Base-by-base conservation (phyloP, 2,329 filamentous ascomycete species). In the Peltaster fructicola region DNA sequence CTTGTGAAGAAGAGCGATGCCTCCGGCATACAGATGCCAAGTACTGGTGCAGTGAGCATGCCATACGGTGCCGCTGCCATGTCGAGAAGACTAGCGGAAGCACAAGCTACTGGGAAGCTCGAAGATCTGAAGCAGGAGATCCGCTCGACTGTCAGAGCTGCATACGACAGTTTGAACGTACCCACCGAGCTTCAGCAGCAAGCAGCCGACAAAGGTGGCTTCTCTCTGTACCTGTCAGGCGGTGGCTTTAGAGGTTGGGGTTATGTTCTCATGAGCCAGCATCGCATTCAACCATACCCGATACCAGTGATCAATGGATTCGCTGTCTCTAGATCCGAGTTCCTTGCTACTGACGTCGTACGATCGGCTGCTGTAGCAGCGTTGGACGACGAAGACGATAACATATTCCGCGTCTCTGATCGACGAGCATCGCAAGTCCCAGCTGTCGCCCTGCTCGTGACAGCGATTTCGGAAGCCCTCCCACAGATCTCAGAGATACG, bases 181-280 rank as follows among this genome's bases (percentile, higher is more conserved):
- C 68, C 84, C 0, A 43, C 52, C 8, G 52, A 59, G 9, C 48
- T 71, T 5, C 34, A 57, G 1, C 44, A 59, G 8, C 39, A 50
- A 11, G 55, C 58, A 8, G 47, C 53, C 14, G 39, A 48, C 6
- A 39, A 56, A 2, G 57, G 56, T 2, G 64, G 64, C 4, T 59
- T 82, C 29, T 68, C 75, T 16, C 58, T 92, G 6, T 92, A 84
- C 46, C 69, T 93, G 29, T 91, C 78, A 33, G 84, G 84, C 20
- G 84, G 84, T 13, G 84, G 84, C 0, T 91, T 92, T 45, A 63
- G 84, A 17, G 84, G 84, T 9, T 92, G 90, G 60, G 84, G 82
- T 5, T 90, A 80, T 49, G 71, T 91, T 43, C 61, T 92, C 25
- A 84, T 91, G 75, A 72, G 76, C 44, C 65, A 68, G 36, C 77